Percentiles rank a stretch among this genome's conserved stretches.
Evolutionary conservation across 345 rosid species (phyloP).

Genomic region (Excoecaria agallocha): DNA sequence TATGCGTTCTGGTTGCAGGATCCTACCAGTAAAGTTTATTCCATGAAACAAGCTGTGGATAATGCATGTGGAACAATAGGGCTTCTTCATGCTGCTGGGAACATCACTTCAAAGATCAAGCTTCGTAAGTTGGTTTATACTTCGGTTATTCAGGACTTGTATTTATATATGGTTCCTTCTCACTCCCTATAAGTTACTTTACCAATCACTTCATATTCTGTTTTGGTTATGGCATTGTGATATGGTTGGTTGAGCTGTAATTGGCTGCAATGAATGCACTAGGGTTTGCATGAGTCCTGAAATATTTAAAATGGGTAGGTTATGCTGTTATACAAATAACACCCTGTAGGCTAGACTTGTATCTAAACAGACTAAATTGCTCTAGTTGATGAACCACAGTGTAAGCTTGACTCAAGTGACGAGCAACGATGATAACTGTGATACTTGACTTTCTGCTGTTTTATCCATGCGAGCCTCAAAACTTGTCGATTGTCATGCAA

Average conservation of each 20-base stretch:
- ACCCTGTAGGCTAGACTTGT: background rate
- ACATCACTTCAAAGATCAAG: slow-evolving; percentile 67
- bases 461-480: background rate
- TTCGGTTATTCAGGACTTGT: background rate
- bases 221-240: background rate
- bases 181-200: background rate
- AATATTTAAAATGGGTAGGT: background rate
- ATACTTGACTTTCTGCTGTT: background rate
- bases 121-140: slow-evolving; percentile 49
- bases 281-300: background rate
- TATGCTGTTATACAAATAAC: background rate
- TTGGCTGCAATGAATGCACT: background rate
- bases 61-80: slow-evolving; percentile 99
- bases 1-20: slow-evolving; percentile 43
- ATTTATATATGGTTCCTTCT: background rate
- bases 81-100: slow-evolving; percentile 92
- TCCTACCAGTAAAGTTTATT: slow-evolving; percentile 62
- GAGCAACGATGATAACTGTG: background rate
- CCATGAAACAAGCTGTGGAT: slow-evolving; percentile 95
- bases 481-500: background rate
- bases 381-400: background rate
- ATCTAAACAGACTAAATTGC: background rate
- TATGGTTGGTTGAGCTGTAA: background rate
- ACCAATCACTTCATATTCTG: background rate
- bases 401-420: background rate